Evolutionary conservation across 495 filamentous ascomycete genomes (phyloP).

Genomic region (Xylaria intraflava): DNA sequence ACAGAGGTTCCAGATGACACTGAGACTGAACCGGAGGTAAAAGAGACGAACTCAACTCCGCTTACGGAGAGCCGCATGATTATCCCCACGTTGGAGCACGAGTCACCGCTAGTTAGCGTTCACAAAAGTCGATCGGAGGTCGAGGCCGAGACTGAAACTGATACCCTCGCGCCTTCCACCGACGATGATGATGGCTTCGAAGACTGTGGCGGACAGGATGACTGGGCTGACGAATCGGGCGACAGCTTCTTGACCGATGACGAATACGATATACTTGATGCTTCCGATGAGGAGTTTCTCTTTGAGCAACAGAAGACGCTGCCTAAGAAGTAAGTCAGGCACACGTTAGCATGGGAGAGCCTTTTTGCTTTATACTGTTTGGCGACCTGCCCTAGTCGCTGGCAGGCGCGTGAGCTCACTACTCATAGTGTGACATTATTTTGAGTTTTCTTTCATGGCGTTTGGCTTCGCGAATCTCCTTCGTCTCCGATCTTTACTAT

Average conservation of each 20-base stretch:
- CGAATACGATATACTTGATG: conserved; percentile 94
- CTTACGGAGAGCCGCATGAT: conserved; percentile 68
- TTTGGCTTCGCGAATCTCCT: conserved; percentile 1
- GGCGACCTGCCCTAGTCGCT: neutral
- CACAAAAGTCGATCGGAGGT: conserved; percentile 45
- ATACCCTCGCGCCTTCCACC: conserved; percentile 24
- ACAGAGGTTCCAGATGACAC: conserved; percentile 13
- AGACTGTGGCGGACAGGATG: conserved; percentile 46
- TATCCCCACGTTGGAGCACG: conserved; percentile 94
- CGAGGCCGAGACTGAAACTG: conserved; percentile 22
- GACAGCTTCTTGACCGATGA: conserved; percentile 87
- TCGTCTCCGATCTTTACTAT: conserved; percentile 1
- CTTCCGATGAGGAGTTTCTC: conserved; percentile 82
- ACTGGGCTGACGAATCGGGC: conserved; percentile 55
- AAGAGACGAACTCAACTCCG: neutral
- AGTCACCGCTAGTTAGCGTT: conserved; percentile 76
- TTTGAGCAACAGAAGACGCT: conserved; percentile 32
- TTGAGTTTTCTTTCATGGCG: neutral
- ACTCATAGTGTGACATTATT: conserved; percentile 1
- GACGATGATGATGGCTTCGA: conserved; percentile 63
- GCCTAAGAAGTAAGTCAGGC: conserved; percentile 26
- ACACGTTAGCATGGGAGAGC: neutral
- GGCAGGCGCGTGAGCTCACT: neutral
- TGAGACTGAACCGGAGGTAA: conserved; percentile 13
- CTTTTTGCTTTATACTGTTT: neutral